Conservation (phyloP, 2,329 filamentous ascomycete genomes). For the Ophiostoma triangulosporum region DNA sequence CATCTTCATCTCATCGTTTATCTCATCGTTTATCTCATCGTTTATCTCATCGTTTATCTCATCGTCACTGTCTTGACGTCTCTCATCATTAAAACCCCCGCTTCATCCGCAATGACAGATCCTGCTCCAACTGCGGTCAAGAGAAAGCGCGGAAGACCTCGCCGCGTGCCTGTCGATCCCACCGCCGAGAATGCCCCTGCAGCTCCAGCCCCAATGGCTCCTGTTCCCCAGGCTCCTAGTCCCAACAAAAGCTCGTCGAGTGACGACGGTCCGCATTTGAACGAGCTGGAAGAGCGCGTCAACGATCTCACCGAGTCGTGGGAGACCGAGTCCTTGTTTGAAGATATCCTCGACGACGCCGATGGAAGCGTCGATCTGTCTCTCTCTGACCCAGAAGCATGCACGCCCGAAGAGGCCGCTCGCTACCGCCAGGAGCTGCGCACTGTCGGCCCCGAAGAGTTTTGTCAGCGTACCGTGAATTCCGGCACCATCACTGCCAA, state of each 20-base stretch:
- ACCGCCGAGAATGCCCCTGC: background rate
- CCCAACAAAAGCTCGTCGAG: background rate
- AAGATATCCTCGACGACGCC: slow-evolving; percentile 47
- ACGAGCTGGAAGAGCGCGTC: slow-evolving; percentile 37
- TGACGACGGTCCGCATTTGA: slow-evolving; percentile 12
- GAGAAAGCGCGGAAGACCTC: slow-evolving; percentile 9
- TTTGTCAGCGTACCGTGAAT: slow-evolving; percentile 59
- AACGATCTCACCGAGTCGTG: slow-evolving; percentile 41
- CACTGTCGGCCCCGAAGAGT: slow-evolving; percentile 62
- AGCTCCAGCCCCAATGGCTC: background rate
- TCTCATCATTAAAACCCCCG: background rate
- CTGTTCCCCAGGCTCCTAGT: background rate
- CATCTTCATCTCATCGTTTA: too few species aligned
- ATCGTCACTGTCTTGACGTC: too few species aligned
- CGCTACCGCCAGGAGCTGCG: slow-evolving; percentile 58
- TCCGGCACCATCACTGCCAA: slow-evolving; percentile 59
- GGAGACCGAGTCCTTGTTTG: slow-evolving; percentile 52
- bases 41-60: too few species aligned
- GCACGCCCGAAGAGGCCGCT: slow-evolving; percentile 55
- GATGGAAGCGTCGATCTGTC: slow-evolving; percentile 35
- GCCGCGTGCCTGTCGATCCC: slow-evolving; percentile 1
- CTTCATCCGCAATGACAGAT: slow-evolving; percentile 3
- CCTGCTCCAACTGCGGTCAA: slow-evolving; percentile 4
- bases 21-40: too few species aligned
- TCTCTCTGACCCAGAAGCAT: slow-evolving; percentile 27